Conservation (phyloP, 768 basidiomycete genomes). For the Phanerochaete carnosa region DNA sequence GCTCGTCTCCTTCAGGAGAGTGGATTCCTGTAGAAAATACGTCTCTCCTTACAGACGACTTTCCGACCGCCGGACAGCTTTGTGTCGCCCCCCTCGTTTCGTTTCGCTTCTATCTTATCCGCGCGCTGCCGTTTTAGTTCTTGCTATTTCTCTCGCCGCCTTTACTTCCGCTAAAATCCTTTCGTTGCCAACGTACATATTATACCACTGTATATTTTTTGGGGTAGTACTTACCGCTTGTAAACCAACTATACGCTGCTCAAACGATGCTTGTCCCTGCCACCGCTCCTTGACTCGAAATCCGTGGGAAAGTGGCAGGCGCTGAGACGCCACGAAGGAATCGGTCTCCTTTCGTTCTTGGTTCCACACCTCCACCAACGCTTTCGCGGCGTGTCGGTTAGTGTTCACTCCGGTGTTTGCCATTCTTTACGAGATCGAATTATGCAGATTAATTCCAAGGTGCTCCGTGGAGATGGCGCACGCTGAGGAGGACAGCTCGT, state of each 20-base stretch:
- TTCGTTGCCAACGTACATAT: conserved; percentile 1
- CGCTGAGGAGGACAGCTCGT: conserved; percentile 39
- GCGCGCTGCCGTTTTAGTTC: background rate
- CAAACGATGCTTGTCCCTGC: background rate
- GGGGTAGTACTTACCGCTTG: conserved; percentile 2
- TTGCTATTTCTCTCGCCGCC: background rate
- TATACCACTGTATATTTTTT: conserved; percentile 6
- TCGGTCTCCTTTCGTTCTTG: background rate
- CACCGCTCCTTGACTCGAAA: too few species aligned
- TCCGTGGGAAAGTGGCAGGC: conserved; percentile 16
- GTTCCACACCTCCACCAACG: background rate
- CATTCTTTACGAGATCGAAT: too few species aligned
- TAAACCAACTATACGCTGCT: background rate
- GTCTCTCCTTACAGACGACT: background rate
- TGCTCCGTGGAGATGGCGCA: background rate
- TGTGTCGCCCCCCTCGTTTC: background rate
- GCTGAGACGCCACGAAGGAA: background rate
- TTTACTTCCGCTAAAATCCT: background rate
- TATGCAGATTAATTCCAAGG: background rate
- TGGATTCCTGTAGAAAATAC: conserved; percentile 60
- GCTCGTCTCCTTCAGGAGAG: conserved; percentile 84
- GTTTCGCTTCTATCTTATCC: background rate
- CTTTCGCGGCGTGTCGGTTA: background rate
- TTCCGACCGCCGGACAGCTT: background rate
- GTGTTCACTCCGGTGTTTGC: too few species aligned